Conservation (phyloP, 305 asterid species). For the Ajuga reptans region DNA sequence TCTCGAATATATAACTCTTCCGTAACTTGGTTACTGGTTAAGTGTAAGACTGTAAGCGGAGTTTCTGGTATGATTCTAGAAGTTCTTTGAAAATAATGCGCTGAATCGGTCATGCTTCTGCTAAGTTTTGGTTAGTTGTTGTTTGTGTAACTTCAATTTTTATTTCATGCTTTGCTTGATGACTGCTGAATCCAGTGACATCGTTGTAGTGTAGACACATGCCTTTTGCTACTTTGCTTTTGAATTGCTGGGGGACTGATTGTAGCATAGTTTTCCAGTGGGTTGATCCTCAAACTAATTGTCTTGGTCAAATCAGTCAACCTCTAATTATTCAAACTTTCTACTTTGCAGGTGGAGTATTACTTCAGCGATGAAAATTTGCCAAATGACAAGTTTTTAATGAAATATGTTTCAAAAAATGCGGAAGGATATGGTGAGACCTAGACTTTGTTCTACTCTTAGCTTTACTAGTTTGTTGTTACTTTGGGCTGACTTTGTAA, state of each 20-base stretch:
- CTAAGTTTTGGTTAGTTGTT: background rate
- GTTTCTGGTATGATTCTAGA: background rate
- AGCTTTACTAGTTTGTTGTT: background rate
- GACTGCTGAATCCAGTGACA: background rate
- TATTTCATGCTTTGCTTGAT: background rate
- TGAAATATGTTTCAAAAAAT: conserved; percentile 53
- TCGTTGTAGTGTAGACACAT: background rate
- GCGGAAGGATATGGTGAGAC: conserved; percentile 69
- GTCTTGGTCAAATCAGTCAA: conserved; percentile 3
- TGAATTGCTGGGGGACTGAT: background rate
- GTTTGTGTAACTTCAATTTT: background rate
- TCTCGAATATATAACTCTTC: background rate
- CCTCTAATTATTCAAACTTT: background rate
- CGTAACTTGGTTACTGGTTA: background rate
- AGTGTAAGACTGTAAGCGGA: background rate
- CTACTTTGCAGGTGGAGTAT: conserved; percentile 65
- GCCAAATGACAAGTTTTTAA: conserved; percentile 65
- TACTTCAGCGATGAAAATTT: conserved; percentile 88
- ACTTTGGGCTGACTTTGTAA: background rate
- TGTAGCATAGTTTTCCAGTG: background rate
- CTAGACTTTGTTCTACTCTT: conserved; percentile 4
- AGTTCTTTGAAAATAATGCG: background rate
- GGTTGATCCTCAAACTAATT: background rate
- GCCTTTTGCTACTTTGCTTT: background rate
- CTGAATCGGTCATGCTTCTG: background rate